Evolutionary conservation across 768 basidiomycete species (phyloP).

Genomic region (Xerocomellus dryophilus): DNA sequence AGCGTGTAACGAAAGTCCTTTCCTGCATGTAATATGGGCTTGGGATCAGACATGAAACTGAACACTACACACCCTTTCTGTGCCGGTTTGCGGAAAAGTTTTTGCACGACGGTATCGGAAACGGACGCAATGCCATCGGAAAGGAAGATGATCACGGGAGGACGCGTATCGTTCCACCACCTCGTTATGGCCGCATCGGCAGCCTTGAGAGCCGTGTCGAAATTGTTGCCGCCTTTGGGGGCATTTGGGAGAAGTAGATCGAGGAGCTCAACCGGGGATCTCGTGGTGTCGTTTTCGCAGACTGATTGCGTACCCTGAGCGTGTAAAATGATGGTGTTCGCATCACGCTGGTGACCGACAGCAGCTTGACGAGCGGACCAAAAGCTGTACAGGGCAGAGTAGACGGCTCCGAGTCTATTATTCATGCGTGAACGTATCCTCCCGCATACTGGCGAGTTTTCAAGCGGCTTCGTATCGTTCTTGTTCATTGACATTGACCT

Average conservation of each 20-base stretch:
- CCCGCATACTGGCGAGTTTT: constrained; percentile 33
- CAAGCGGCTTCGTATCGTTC: constrained; percentile 40
- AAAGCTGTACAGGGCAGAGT: constrained; percentile 49
- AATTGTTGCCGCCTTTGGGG: constrained; percentile 43
- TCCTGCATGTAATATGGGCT: constrained; percentile 31
- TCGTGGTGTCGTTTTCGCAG: constrained; percentile 43
- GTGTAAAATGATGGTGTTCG: constrained; percentile 56
- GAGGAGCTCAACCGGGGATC: constrained; percentile 45
- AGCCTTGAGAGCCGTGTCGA: constrained; percentile 37
- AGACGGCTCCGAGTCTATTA: constrained; percentile 59
- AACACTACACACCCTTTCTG: constrained; percentile 38
- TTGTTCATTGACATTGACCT: constrained; percentile 52
- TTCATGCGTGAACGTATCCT: constrained; percentile 33
- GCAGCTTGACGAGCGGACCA: constrained; percentile 49
- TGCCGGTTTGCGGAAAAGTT: constrained; percentile 37
- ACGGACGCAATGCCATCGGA: constrained; percentile 51
- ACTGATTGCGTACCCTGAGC: constrained; percentile 21
- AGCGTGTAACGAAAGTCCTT: constrained; percentile 56
- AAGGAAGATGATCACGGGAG: constrained; percentile 53
- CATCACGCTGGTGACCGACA: constrained; percentile 39
- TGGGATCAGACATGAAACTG: neutral
- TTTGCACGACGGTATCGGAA: constrained; percentile 32
- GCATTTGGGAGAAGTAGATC: constrained; percentile 33
- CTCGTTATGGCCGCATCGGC: constrained; percentile 38
- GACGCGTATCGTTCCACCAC: constrained; percentile 44